A percentile compares a stretch with the other conserved stretches of the same genome.
Conservation (phyloP, 2,329 filamentous ascomycete genomes). For the Arthroderma sp. region DNA sequence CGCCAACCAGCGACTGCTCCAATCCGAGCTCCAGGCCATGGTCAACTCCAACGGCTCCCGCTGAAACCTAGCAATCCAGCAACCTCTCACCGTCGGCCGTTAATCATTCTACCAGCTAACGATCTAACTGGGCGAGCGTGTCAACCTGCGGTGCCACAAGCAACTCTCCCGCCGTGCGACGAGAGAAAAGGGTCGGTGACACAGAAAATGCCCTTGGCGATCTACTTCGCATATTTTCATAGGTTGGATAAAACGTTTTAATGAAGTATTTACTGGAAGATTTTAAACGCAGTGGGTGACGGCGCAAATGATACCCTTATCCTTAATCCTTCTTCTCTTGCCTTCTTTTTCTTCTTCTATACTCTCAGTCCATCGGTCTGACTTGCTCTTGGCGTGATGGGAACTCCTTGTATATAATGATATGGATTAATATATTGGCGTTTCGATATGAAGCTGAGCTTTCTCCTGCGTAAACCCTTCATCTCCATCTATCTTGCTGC, state of each 20-base stretch:
- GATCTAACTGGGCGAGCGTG: neutral
- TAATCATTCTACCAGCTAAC: neutral
- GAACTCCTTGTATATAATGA: neutral
- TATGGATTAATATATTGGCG: neutral
- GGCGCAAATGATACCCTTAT: slow-evolving; percentile 4
- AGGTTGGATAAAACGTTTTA: neutral
- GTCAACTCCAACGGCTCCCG: slow-evolving; percentile 57
- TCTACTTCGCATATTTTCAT: neutral
- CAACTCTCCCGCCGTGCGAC: neutral
- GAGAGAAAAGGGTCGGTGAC: neutral
- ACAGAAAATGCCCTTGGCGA: neutral
- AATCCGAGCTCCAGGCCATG: slow-evolving; percentile 78
- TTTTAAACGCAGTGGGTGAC: neutral
- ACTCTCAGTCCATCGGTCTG: too few species aligned
- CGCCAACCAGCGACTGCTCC: slow-evolving; percentile 87
- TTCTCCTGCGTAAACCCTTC: too few species aligned
- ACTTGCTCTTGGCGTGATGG: neutral
- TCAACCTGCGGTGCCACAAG: neutral
- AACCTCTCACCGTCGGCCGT: too few species aligned
- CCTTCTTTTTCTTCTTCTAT: neutral
- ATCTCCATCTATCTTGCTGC: too few species aligned
- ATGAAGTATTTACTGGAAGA: neutral
- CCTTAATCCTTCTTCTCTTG: neutral
- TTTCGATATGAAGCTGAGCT: neutral
- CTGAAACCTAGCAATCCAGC: too few species aligned